These are phyloP conservation scores for Vitis cinerea DNA, from an alignment of 164 flowering plant genomes.

Conservation along the genomic window DNA sequence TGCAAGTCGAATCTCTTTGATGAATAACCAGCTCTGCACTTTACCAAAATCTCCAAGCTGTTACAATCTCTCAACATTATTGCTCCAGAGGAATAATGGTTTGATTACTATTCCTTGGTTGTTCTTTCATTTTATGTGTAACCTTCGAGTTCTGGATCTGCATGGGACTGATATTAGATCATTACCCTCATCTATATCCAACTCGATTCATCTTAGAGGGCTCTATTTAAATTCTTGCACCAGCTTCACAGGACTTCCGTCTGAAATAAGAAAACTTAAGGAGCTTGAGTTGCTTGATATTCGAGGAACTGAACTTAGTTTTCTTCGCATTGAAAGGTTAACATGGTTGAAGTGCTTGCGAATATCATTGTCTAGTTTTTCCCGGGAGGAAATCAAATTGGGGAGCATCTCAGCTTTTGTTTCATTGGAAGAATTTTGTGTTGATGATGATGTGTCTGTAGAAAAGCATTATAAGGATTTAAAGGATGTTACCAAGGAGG, in stretches of 20 bases:
- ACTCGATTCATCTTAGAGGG: slow-evolving; percentile 1
- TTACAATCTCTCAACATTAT: background rate
- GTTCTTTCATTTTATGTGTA: slow-evolving; percentile 17
- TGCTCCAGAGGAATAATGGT: no score
- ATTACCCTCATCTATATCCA: slow-evolving; percentile 14
- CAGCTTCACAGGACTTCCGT: background rate
- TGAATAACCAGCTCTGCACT: background rate
- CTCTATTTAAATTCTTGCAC: slow-evolving; percentile 13
- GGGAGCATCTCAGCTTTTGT: background rate
- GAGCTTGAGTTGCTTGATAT: slow-evolving; percentile 9
- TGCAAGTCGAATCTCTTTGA: slow-evolving; percentile 5
- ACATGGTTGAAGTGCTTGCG: slow-evolving; percentile 9
- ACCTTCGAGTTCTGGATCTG: slow-evolving; percentile 18
- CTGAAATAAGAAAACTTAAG: background rate
- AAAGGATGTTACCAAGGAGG: slow-evolving; percentile 1
- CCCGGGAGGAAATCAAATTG: background rate
- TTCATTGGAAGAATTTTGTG: slow-evolving; percentile 17
- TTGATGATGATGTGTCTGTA: slow-evolving; percentile 5
- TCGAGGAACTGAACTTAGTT: background rate
- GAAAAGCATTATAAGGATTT: background rate
- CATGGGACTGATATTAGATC: slow-evolving; percentile 5
- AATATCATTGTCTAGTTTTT: background rate
- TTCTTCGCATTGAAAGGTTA: background rate
- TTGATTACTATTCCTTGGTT: slow-evolving; percentile 8
- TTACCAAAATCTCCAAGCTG: background rate